Evolutionary conservation across 2,329 filamentous ascomycete genomes (phyloP).

Genomic region (Tolypocladium capitatum): DNA sequence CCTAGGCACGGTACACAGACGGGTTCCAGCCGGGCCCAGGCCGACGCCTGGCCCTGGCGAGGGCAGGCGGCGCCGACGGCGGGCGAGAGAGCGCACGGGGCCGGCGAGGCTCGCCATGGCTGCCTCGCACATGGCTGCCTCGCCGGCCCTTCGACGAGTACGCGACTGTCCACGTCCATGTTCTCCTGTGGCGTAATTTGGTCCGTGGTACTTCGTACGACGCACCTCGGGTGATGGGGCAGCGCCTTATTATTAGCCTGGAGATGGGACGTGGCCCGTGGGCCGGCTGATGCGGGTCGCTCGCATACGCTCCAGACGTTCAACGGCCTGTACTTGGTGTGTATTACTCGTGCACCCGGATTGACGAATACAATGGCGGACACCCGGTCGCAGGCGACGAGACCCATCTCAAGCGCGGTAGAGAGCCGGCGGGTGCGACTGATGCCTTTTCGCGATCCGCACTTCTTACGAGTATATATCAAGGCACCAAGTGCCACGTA

Average conservation of each 20-base stretch:
- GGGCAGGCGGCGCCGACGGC: neutral
- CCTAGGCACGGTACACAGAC: too few relatives aligned
- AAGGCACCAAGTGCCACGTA: too few relatives aligned
- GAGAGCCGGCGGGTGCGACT: too few relatives aligned
- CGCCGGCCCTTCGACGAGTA: neutral
- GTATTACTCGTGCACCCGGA: neutral
- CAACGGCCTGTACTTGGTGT: neutral
- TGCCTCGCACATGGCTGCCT: neutral
- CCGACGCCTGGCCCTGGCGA: too few relatives aligned
- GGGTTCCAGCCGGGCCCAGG: too few relatives aligned
- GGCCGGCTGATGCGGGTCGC: neutral
- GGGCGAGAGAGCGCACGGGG: neutral
- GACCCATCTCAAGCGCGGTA: neutral
- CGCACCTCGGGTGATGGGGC: too few relatives aligned
- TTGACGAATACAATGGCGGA: too few relatives aligned
- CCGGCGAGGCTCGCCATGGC: neutral
- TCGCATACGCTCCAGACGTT: too few relatives aligned
- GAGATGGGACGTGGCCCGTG: too few relatives aligned
- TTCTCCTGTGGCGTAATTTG: fast-evolving
- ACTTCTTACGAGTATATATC: too few relatives aligned
- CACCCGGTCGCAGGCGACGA: neutral
- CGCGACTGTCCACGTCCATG: neutral
- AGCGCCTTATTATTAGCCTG: too few relatives aligned
- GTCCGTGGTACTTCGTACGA: neutral
- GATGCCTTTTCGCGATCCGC: neutral